Conservation (phyloP, 371 early-diverging fungal species). For the Haplosporangium sp. region DNA sequence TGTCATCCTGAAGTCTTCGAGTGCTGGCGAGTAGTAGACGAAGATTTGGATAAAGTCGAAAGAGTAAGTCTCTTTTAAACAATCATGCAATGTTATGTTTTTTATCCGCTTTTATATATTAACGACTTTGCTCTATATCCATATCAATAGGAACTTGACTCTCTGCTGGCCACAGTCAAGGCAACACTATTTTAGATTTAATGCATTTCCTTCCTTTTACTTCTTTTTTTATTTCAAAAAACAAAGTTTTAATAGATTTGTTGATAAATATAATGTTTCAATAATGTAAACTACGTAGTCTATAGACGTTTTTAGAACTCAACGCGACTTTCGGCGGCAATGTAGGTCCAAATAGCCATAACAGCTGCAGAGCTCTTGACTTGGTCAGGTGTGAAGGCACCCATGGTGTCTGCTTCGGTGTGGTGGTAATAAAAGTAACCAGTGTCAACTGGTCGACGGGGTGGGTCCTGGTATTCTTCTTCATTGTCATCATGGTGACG, state of each 20-base stretch:
- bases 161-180: slow-evolving; percentile 53
- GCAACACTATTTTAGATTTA: slow-evolving; percentile 37
- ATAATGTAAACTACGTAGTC: neutral
- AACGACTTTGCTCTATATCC: neutral
- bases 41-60: slow-evolving; percentile 54
- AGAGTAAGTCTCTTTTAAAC: slow-evolving; percentile 20
- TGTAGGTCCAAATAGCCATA: slow-evolving; percentile 65
- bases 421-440: slow-evolving; percentile 65
- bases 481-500: slow-evolving; percentile 13
- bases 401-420: slow-evolving; percentile 61
- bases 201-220: neutral
- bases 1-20: slow-evolving; percentile 56
- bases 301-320: slow-evolving; percentile 16
- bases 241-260: neutral
- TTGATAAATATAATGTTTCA: neutral
- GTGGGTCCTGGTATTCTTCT: slow-evolving; percentile 14
- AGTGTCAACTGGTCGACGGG: slow-evolving; percentile 39
- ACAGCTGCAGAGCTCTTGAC: slow-evolving; percentile 63
- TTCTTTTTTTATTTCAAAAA: neutral
- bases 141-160: slow-evolving; percentile 35
- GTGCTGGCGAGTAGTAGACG: slow-evolving; percentile 51
- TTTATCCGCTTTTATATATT: too few relatives aligned
- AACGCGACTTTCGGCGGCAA: slow-evolving; percentile 58
- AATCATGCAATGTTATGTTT: too few relatives aligned
- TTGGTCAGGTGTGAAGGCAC: slow-evolving; percentile 61